phyloP scores from a whole-genome alignment of 768 basidiomycete species.

The Hydnomerulius pinastri region DNA sequence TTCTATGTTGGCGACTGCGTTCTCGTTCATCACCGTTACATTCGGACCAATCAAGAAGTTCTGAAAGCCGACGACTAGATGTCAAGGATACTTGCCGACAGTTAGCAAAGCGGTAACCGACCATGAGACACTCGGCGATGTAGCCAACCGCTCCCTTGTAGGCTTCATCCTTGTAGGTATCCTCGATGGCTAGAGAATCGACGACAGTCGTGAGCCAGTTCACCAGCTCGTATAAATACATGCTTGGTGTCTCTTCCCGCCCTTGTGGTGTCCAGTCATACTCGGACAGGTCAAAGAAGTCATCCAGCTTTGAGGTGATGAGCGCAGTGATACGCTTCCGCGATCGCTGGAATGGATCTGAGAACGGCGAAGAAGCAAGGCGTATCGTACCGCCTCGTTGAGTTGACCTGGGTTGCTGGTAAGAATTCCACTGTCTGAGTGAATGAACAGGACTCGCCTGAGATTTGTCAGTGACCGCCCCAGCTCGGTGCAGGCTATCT shows the following conservation, averaged over 20 bases:
- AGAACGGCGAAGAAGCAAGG: constrained; percentile 68
- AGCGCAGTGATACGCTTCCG: constrained; percentile 75
- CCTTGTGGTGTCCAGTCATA: constrained; percentile 87
- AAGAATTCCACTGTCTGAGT: neutral
- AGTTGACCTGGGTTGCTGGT: constrained; percentile 56
- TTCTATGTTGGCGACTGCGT: constrained; percentile 82
- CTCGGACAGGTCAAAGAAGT: constrained; percentile 93
- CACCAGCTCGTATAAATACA: constrained; percentile 92
- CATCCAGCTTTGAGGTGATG: constrained; percentile 90
- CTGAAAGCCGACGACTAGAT: constrained; percentile 37
- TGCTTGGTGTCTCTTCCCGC: constrained; percentile 79
- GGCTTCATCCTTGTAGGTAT: constrained; percentile 84
- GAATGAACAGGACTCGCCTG: constrained; percentile 47
- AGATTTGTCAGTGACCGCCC: constrained; percentile 83
- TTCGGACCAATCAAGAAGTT: constrained; percentile 77
- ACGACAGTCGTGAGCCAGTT: constrained; percentile 97
- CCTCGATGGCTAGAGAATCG: constrained; percentile 83
- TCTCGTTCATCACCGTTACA: constrained; percentile 81
- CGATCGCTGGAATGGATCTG: constrained; percentile 65
- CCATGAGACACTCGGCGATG: constrained; percentile 87
- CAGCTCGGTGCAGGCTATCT: constrained; percentile 80
- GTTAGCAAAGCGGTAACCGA: constrained; percentile 37
- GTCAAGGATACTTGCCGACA: neutral
- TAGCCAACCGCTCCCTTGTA: constrained; percentile 88
- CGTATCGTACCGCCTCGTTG: constrained; percentile 83